phyloP scores from a whole-genome alignment of 345 rosid genomes.

The Rhodamnia argentea region DNA sequence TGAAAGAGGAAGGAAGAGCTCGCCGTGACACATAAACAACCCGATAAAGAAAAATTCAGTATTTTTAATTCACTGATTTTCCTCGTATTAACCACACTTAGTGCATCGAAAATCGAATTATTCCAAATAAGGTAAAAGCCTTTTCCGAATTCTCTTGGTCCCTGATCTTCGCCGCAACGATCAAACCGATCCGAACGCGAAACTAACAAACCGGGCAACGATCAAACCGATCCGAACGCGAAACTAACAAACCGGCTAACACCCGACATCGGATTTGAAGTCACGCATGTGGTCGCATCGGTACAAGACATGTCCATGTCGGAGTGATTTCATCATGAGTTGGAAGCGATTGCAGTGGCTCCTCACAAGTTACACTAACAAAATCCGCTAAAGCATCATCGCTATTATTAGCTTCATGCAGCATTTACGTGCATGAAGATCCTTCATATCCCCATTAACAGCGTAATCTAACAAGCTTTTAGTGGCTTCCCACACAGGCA shows the following conservation, averaged over 20 bases:
- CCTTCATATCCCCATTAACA: background rate
- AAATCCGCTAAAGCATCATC: background rate
- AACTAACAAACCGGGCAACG: background rate
- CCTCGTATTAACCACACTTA: background rate
- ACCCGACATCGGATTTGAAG: background rate
- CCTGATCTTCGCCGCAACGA: background rate
- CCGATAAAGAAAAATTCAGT: background rate
- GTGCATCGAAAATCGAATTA: background rate
- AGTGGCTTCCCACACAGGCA: slow-evolving; percentile 43
- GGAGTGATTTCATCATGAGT: background rate
- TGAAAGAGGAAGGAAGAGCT: background rate
- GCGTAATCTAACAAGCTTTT: slow-evolving; percentile 2
- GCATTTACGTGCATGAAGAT: background rate
- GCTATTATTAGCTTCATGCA: background rate
- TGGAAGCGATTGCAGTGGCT: background rate
- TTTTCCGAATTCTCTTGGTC: background rate
- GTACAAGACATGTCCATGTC: background rate
- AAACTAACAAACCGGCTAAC: background rate
- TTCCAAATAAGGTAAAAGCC: background rate
- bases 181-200: background rate
- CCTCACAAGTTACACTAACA: background rate
- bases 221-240: background rate
- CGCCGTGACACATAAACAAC: background rate
- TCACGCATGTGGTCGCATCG: background rate
- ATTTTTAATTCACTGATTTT: background rate